phyloP scores from a whole-genome alignment of 2,329 filamentous ascomycete species.

The Fusarium lyarnte region DNA sequence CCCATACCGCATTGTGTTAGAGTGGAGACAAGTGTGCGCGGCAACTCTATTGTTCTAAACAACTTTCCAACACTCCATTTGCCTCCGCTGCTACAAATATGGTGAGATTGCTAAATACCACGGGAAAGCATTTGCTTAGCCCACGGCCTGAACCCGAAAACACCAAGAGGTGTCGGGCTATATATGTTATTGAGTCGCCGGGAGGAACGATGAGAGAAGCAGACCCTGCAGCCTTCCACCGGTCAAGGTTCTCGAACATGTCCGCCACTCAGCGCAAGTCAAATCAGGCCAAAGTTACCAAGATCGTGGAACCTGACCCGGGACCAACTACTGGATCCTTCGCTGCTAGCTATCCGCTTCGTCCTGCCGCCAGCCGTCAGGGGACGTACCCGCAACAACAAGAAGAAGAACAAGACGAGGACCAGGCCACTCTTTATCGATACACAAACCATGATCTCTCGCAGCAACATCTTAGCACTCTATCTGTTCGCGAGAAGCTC shows the following conservation, averaged over 20 bases:
- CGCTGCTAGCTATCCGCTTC: not conserved
- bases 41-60: not conserved
- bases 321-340: too few relatives aligned
- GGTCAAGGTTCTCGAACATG: not conserved
- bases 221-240: not conserved
- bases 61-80: not conserved
- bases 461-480: conserved; percentile 14
- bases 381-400: not conserved
- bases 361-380: not conserved
- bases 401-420: not conserved
- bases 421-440: not conserved
- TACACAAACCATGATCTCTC: conserved; percentile 14
- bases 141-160: conserved; percentile 4
- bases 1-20: not conserved
- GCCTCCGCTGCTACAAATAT: not conserved
- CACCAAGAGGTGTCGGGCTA: conserved; percentile 11
- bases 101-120: not conserved
- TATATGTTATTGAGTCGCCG: conserved; percentile 26
- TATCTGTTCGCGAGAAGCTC: conserved; percentile 31
- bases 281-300: not conserved
- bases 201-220: conserved; percentile 26
- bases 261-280: not conserved
- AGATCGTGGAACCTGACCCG: not conserved
- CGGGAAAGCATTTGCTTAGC: conserved; percentile 25
- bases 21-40: not conserved